Base-by-base conservation (phyloP, 441 rosid genomes). In the Oxalis stricta region DNA sequence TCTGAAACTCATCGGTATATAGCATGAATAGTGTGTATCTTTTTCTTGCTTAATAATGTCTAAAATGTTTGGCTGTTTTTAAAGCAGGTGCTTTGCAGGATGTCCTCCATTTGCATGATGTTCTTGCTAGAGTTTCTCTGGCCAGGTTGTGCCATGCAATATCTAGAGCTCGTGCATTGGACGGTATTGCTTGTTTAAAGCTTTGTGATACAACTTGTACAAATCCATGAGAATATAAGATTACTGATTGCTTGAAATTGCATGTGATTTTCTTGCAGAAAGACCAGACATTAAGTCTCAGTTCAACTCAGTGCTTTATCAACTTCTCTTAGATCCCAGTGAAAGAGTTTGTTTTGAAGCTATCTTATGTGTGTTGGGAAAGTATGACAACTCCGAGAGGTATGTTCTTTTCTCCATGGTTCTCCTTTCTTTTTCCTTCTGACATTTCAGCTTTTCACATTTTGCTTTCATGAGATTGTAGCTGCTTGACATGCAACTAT, bases 341-440 rank as follows among this genome's bases (percentile, higher is more conserved):
- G 97, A 93, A 77, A 63, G 99, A 65, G 99, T 93, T 49, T 92
- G 99, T 69, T 87, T 84, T 58, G 99, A 92, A 73, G 96, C 97
- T 19, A 80, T 88, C 56, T 69, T 77, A 55, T 92, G 94, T 38
- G 75, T 92, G 40, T 63, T 92, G 69, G 97, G 99, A 53, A 92
- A 80, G 72, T 44, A 54, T 47, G 99, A 84, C 52, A 71, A 49
- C 46, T 50, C 80, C 2, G 99, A 92, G 63, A 82, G 88, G 99
- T 79, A 62, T 32, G 59, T 24, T 46, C 29, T 41, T 39, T 33
- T 46, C 40, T 18, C 39, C 16, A 7, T 22, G 33, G 3, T 53
- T 43, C 46, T 18, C 50, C 34, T 26, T 15, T n/a, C 7, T 5
- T 1, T 42, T 8, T 41, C 20, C 8, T 5, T 53, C 20, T 1